Conservation (phyloP, 106 monocot genomes). For the Allium fistulosum region DNA sequence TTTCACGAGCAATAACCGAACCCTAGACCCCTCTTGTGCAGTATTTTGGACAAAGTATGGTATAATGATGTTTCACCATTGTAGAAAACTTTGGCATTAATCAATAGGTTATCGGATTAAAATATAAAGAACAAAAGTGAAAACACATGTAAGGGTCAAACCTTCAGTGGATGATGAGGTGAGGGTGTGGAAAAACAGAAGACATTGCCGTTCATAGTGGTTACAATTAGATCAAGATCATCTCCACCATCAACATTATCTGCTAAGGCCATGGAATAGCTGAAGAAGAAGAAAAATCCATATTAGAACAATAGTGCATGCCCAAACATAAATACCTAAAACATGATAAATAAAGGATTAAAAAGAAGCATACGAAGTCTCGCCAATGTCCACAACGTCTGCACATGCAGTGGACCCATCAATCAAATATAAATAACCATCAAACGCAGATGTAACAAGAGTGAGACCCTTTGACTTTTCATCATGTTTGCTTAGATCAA, state of each 20-base stretch:
- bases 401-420: constrained; percentile 91
- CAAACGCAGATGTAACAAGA: constrained; percentile 87
- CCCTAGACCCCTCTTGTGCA: no score
- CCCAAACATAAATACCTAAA: background rate
- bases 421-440: constrained; percentile 95
- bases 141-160: background rate
- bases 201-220: constrained; percentile 99
- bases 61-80: no score
- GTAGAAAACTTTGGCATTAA: no score
- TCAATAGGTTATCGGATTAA: no score
- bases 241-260: constrained; percentile 99
- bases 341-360: background rate
- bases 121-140: no score
- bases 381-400: constrained; percentile 98
- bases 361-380: constrained; percentile 67
- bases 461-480: constrained; percentile 72
- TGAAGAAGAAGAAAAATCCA: constrained; percentile 23
- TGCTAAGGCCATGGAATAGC: constrained; percentile 90
- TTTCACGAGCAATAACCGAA: no score
- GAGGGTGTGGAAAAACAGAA: constrained; percentile 92
- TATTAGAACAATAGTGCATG: background rate
- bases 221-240: constrained; percentile 93
- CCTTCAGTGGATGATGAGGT: constrained; percentile 92
- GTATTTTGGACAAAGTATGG: no score
- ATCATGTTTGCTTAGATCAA: constrained; percentile 65